These are phyloP conservation scores for Astrocystis sublimbata DNA, from an alignment of 495 filamentous ascomycete species.

Conservation along the genomic window DNA sequence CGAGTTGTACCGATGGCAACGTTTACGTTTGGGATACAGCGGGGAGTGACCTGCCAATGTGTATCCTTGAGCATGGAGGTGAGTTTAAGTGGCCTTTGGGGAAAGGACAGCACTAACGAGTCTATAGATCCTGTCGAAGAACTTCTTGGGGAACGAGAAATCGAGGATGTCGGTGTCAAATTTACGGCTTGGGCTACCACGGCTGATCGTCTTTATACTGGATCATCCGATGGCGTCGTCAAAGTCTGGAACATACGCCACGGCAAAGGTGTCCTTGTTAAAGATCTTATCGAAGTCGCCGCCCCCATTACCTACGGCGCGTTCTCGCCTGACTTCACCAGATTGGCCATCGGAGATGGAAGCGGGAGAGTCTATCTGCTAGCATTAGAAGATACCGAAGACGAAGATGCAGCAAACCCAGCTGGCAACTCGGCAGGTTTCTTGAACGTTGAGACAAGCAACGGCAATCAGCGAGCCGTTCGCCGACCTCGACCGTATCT, in stretches of 20 bases:
- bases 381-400: slow-evolving; percentile 39
- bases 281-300: slow-evolving; percentile 53
- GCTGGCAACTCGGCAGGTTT: slow-evolving; percentile 18
- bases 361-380: slow-evolving; percentile 72
- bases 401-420: slow-evolving; percentile 29
- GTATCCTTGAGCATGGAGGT: slow-evolving; percentile 66
- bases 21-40: slow-evolving; percentile 86
- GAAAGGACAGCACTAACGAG: slow-evolving; percentile 18
- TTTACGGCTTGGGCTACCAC: slow-evolving; percentile 77
- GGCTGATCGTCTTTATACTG: slow-evolving; percentile 77
- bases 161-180: slow-evolving; percentile 77
- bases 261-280: slow-evolving; percentile 58
- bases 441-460: slow-evolving; percentile 23
- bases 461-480: slow-evolving; percentile 25
- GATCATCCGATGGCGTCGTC: slow-evolving; percentile 82
- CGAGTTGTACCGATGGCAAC: slow-evolving; percentile 79
- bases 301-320: slow-evolving; percentile 65
- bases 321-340: slow-evolving; percentile 71
- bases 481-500: slow-evolving; percentile 44
- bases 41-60: slow-evolving; percentile 55
- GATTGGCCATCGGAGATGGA: slow-evolving; percentile 74
- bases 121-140: slow-evolving; percentile 59
- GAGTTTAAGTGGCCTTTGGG: slow-evolving; percentile 15
- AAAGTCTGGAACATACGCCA: slow-evolving; percentile 79
- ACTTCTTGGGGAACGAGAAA: slow-evolving; percentile 60